A percentile compares a stretch with the other conserved stretches of the same genome.
Conservation (phyloP, 129 eudicot genomes). For the Daucus carota region DH1_v3.0 NC_030381.2:48572501-48573000, state of each 20-base stretch:
- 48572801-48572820: constrained; percentile 23
- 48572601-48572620: background rate
- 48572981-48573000: background rate
- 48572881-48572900: constrained; percentile 55
- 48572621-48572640: background rate
- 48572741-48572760: constrained; percentile 1
- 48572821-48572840: constrained; percentile 41
- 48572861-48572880: constrained; percentile 34
- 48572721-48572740: background rate
- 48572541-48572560: background rate
- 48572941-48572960: background rate
- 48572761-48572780: background rate
- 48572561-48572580: background rate
- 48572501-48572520: no score
- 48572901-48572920: constrained; percentile 95
- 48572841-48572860: constrained; percentile 50
- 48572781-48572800: constrained; percentile 13
- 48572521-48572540: background rate
- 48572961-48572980: background rate
- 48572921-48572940: background rate
- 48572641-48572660: no score
- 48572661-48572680: no score
- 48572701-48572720: background rate
- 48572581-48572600: background rate
- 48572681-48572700: background rate